Conservation (phyloP, 2,329 filamentous ascomycete genomes). For the Boeremia exigua region DNA sequence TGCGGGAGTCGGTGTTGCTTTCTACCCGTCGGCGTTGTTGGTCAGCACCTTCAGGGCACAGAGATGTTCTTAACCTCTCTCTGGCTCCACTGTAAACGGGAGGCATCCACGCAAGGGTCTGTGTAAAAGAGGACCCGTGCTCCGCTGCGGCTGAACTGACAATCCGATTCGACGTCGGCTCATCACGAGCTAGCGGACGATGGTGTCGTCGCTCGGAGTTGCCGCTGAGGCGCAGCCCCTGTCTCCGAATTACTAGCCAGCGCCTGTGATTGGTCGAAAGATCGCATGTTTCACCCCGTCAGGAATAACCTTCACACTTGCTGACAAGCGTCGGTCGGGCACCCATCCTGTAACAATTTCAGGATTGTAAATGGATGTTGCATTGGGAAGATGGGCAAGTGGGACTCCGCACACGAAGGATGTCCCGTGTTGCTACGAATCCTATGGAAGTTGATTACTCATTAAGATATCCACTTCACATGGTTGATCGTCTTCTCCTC, state of each 20-base stretch:
- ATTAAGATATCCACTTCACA: constrained; percentile 36
- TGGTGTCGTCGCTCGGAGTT: constrained; percentile 14
- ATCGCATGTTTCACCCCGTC: not conserved
- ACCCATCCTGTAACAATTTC: not conserved
- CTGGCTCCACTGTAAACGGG: not conserved
- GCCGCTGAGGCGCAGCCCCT: constrained; percentile 5
- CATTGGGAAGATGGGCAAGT: not conserved
- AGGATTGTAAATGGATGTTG: not conserved
- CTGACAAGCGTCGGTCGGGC: constrained; percentile 3
- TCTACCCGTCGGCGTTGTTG: not conserved
- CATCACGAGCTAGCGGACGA: constrained; percentile 6
- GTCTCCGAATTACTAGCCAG: constrained; percentile 3
- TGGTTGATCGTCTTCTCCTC: constrained; percentile 37
- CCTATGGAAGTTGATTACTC: no score
- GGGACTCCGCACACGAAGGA: no score
- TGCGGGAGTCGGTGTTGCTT: not conserved
- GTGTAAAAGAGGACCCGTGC: constrained; percentile 5
- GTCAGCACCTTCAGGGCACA: not conserved
- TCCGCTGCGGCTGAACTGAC: constrained; percentile 6
- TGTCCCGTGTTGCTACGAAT: no score
- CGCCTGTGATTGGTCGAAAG: constrained; percentile 3
- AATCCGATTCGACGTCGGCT: constrained; percentile 4
- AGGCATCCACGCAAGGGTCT: not conserved
- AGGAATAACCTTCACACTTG: constrained; percentile 1
- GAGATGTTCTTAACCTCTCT: not conserved